Evolutionary conservation across 768 basidiomycete genomes (phyloP), one percentile per base, ranked within the genome.

Genomic region (Termitomyces bulborhizus): DNA sequence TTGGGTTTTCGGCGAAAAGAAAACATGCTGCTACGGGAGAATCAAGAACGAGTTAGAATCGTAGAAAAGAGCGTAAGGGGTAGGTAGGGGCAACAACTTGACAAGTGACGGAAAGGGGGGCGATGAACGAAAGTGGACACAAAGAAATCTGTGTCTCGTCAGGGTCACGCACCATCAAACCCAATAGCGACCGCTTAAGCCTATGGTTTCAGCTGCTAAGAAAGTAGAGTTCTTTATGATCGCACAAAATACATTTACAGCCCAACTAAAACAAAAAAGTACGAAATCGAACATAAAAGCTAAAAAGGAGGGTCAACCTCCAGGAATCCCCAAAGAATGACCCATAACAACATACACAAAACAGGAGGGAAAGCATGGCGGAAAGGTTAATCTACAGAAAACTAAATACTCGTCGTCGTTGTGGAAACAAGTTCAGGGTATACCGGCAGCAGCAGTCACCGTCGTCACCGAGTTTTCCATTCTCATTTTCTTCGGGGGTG

Each of bases 1-100:
- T 76, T 83, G 56, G 80, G 75, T 69, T 84, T 88, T 63, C 87
- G 83, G 57, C 88, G 84, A 64, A 87, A 85, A 51, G 83, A 84
- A 69, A 89, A 90, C 87, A 90, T 90, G 62, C 68, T 59, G 56
- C 44, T 29, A 49, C n/a, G 12, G 34, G 41, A 56, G 60, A 59
- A 58, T 57, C 44, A 49, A 56, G 60, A 48, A 53, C 60, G 55
- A 54, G 53, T 54, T 53, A 55, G 62, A 49, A 57, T 60, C 36
- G 26, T 24, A 11, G 59, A 53, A 57, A 64, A 43, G 63, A 61
- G 56, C 48, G 60, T 60, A 55, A 21, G 21, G 21, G 21, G 21
- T 21, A 21, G 21, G 21, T 21, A 1, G 21, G 21, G 21, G 21
- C 21, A 21, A 21, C 21, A 21, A 21, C 21, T 21, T 21, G 21